Evolutionary conservation across 805 yeast genomes (phyloP).

Genomic region (Myxozyma melibiosi): DNA sequence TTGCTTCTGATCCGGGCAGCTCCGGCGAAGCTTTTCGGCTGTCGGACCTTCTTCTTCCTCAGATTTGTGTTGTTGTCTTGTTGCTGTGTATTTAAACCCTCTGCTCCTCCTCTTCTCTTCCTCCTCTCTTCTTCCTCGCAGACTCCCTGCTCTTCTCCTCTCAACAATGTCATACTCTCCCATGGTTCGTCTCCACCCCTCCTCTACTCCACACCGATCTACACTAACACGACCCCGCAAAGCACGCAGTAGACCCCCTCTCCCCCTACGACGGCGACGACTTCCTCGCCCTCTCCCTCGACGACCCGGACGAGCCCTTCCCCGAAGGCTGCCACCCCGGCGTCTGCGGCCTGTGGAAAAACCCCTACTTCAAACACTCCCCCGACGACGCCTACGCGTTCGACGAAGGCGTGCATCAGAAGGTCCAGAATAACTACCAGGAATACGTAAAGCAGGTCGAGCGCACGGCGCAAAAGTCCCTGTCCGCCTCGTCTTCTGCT

Average conservation of each 20-base stretch:
- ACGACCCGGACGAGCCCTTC: slow-evolving; percentile 22
- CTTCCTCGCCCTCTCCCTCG: slow-evolving; percentile 5
- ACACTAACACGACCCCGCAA: too few species aligned
- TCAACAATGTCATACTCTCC: slow-evolving; percentile 1
- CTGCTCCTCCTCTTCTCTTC: too few species aligned
- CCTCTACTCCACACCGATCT: too few species aligned
- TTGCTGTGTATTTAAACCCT: too few species aligned
- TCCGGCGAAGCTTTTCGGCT: neutral
- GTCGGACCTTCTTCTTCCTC: neutral
- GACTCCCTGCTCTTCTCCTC: too few species aligned
- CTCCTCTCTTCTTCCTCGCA: too few species aligned
- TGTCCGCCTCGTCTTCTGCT: neutral
- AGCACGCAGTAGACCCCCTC: slow-evolving; percentile 23
- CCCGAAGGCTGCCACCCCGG: slow-evolving; percentile 31
- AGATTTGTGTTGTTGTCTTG: too few species aligned
- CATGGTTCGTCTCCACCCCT: slow-evolving; percentile 25
- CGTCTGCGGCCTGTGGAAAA: slow-evolving; percentile 31
- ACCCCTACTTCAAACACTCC: slow-evolving; percentile 25
- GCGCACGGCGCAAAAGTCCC: neutral
- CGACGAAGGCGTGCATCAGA: slow-evolving; percentile 20
- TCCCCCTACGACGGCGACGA: slow-evolving; percentile 13
- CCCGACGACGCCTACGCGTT: slow-evolving; percentile 3
- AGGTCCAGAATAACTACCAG: slow-evolving; percentile 11
- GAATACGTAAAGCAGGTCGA: slow-evolving; percentile 14
- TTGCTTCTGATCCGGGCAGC: too few species aligned